Percentiles rank a stretch among this genome's conserved stretches.
These are phyloP conservation scores for Gilbertella persicaria DNA, from an alignment of 371 early-diverging fungal genomes.

Conservation along the genomic window DNA sequence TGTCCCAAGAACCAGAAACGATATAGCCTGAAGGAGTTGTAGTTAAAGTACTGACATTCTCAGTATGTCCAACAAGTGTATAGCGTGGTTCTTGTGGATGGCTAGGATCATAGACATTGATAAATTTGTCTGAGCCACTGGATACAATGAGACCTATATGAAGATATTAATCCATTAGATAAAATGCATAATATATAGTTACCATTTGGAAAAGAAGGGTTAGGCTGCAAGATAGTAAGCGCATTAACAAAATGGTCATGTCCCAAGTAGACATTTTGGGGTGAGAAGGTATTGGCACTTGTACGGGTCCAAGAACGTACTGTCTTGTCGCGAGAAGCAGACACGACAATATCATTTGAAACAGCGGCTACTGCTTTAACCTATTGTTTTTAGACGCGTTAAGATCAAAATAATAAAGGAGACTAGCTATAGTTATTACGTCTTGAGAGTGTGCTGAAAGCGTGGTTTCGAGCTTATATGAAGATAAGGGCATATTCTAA, in stretches of 20 bases:
- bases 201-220: slow-evolving; percentile 68
- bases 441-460: slow-evolving; percentile 43
- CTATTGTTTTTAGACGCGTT: no score
- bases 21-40: slow-evolving; percentile 67
- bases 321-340: slow-evolving; percentile 82
- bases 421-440: slow-evolving; percentile 20
- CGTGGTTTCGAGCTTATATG: no score
- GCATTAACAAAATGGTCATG: slow-evolving; percentile 87
- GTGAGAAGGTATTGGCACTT: slow-evolving; percentile 49
- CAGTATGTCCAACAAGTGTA: slow-evolving; percentile 82
- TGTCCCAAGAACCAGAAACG: slow-evolving; percentile 97
- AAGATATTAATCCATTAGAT: neutral
- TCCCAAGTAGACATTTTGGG: slow-evolving; percentile 57
- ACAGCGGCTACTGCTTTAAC: slow-evolving; percentile 73
- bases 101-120: slow-evolving; percentile 76
- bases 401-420: no score
- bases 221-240: slow-evolving; percentile 65
- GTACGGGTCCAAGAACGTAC: slow-evolving; percentile 65
- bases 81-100: slow-evolving; percentile 60
- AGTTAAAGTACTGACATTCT: slow-evolving; percentile 84
- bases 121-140: slow-evolving; percentile 83
- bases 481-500: no score
- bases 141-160: slow-evolving; percentile 76
- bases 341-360: slow-evolving; percentile 64
- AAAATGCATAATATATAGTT: neutral